phyloP scores from a whole-genome alignment of 2,329 filamentous ascomycete genomes.

The Clarireedia homoeocarpa region DNA sequence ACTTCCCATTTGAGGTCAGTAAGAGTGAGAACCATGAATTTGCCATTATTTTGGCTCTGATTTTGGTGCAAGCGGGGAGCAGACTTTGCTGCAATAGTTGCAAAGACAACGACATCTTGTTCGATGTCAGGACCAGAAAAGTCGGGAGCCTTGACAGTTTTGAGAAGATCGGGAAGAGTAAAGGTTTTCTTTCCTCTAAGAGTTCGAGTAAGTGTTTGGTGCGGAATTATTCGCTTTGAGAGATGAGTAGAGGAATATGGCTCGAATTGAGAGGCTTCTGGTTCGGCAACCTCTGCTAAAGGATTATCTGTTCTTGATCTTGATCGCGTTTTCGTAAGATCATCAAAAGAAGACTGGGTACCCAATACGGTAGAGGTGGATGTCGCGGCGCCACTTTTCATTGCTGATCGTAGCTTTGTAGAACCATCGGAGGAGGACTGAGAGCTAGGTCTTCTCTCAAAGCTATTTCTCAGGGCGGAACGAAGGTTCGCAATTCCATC shows the following conservation, averaged over 20 bases:
- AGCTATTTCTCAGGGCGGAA: too few species aligned
- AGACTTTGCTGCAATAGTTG: slow-evolving; percentile 81
- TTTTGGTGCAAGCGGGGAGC: slow-evolving; percentile 58
- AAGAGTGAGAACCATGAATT: slow-evolving; percentile 88
- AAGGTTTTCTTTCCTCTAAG: slow-evolving; percentile 71
- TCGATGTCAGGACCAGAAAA: slow-evolving; percentile 78
- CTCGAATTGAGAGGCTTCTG: slow-evolving; percentile 64
- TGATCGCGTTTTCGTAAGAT: slow-evolving; percentile 6
- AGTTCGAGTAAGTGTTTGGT: slow-evolving; percentile 70
- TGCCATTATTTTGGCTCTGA: slow-evolving; percentile 49
- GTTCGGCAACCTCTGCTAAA: slow-evolving; percentile 31
- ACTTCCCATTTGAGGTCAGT: slow-evolving; percentile 87
- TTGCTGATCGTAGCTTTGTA: background rate
- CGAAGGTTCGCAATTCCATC: too few species aligned
- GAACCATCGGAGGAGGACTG: background rate
- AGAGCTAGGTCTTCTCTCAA: background rate
- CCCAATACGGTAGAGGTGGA: too few species aligned
- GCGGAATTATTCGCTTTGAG: slow-evolving; percentile 73
- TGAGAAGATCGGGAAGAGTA: slow-evolving; percentile 71
- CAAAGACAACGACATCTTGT: slow-evolving; percentile 83
- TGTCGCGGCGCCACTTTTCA: too few species aligned
- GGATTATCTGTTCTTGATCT: too few species aligned
- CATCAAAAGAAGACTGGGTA: background rate
- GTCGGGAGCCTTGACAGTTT: slow-evolving; percentile 71
- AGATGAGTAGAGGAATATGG: slow-evolving; percentile 81